phyloP scores from a whole-genome alignment of 352 stramenopile genomes.

The Pythium brachiatum region DNA sequence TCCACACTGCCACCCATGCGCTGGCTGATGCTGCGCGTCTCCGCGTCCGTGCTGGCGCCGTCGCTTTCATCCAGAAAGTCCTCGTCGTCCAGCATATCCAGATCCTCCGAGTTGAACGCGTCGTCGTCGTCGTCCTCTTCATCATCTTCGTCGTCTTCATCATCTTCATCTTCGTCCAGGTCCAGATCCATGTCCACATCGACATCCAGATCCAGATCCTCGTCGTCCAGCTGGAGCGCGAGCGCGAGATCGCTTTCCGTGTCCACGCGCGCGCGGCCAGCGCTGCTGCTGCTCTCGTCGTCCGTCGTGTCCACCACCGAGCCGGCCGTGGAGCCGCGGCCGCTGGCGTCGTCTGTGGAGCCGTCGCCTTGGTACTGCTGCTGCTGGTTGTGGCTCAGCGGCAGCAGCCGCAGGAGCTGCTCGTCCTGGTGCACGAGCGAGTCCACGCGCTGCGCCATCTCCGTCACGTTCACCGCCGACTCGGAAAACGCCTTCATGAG shows the following conservation, averaged over 20 bases:
- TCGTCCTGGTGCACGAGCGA: constrained; percentile 35
- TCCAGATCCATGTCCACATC: constrained; percentile 19
- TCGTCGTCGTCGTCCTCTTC: constrained; percentile 3
- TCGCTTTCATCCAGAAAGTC: constrained; percentile 19
- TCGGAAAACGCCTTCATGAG: constrained; percentile 39
- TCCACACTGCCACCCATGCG: constrained; percentile 20
- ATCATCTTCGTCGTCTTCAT: constrained; percentile 17
- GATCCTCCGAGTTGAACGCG: constrained; percentile 18
- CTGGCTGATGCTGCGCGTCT: constrained; percentile 13
- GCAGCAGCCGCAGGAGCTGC: constrained; percentile 26
- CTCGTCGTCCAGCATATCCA: constrained; percentile 20
- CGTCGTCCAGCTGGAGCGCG: constrained; percentile 13
- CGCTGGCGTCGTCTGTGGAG: not conserved
- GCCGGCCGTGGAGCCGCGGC: constrained; percentile 8
- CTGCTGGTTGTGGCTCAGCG: constrained; percentile 2
- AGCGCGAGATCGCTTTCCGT: constrained; percentile 5
- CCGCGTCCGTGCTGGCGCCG: constrained; percentile 15
- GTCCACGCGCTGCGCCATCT: constrained; percentile 36
- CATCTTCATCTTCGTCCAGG: constrained; percentile 1
- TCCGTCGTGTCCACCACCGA: constrained; percentile 23
- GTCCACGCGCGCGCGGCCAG: constrained; percentile 10
- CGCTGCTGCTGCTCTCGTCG: constrained; percentile 22
- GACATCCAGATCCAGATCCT: constrained; percentile 20
- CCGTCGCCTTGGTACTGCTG: too few species aligned
- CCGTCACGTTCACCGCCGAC: constrained; percentile 27